Conservation (phyloP, 1,139 yeast species). For the Pneumocystis jirovecii region DNA sequence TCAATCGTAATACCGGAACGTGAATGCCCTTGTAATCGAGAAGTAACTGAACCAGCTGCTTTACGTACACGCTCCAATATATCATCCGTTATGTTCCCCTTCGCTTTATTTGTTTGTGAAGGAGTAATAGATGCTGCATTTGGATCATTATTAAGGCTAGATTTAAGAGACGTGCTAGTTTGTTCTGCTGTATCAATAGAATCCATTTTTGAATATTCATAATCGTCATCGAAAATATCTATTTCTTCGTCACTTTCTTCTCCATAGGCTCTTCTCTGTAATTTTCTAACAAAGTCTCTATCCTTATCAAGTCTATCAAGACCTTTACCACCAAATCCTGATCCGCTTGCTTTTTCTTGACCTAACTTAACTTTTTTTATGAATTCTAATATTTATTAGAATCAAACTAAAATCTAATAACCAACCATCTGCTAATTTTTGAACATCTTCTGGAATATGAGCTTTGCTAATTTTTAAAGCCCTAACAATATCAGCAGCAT, state of each 20-base stretch:
- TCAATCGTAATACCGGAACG: constrained; percentile 29
- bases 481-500: constrained; percentile 53
- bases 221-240: constrained; percentile 17
- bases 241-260: constrained; percentile 23
- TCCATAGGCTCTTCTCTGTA: constrained; percentile 34
- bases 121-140: background rate
- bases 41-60: constrained; percentile 11
- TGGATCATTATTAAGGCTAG: constrained; percentile 3
- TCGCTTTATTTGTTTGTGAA: background rate
- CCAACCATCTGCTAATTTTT: constrained; percentile 33
- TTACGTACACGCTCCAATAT: constrained; percentile 12
- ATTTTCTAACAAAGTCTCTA: constrained; percentile 41
- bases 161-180: background rate
- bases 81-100: background rate
- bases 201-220: constrained; percentile 7
- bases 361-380: constrained; percentile 52
- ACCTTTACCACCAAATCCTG: constrained; percentile 92
- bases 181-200: constrained; percentile 7
- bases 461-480: constrained; percentile 46
- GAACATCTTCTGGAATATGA: constrained; percentile 39
- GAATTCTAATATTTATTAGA: constrained; percentile 26
- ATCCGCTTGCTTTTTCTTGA: constrained; percentile 34
- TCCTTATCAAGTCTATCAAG: constrained; percentile 61
- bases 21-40: constrained; percentile 23
- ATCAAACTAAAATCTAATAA: background rate